phyloP scores from a whole-genome alignment of 495 filamentous ascomycete genomes.

The Aspergillus egyptiacus region DNA sequence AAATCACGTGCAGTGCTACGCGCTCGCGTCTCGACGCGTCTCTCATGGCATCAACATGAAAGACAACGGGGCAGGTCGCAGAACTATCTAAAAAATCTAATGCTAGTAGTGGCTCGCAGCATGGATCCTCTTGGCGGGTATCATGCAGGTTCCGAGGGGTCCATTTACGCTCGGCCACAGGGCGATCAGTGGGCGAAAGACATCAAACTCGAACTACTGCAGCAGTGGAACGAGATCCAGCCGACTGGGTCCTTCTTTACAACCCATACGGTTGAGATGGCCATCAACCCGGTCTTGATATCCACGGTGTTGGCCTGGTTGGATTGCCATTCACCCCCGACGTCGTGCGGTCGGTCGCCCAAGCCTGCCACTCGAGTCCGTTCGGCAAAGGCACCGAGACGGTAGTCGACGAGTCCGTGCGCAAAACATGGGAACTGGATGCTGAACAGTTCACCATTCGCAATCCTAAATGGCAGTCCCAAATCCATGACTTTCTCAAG shows the following conservation, averaged over 20 bases:
- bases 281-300: constrained; percentile 10
- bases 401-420: constrained; percentile 10
- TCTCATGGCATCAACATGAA: too few relatives aligned
- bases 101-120: too few relatives aligned
- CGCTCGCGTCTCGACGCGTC: too few relatives aligned
- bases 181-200: too few relatives aligned
- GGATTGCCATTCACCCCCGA: constrained; percentile 3
- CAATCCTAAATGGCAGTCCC: constrained; percentile 6
- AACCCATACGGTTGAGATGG: not conserved
- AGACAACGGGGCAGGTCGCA: too few relatives aligned
- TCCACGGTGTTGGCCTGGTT: constrained; percentile 5
- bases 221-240: too few relatives aligned
- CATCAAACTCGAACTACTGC: too few relatives aligned
- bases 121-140: too few relatives aligned
- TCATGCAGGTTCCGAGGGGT: too few relatives aligned
- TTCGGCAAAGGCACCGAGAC: constrained; percentile 12
- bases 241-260: constrained; percentile 8
- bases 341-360: not conserved
- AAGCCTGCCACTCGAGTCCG: constrained; percentile 4
- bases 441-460: constrained; percentile 7
- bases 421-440: constrained; percentile 13
- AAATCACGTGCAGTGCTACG: too few relatives aligned
- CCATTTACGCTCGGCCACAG: too few relatives aligned
- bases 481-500: not conserved
- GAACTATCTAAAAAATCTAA: too few relatives aligned